Base-by-base conservation (phyloP, 106 monocot species). In the Dioscorea alata region DNA sequence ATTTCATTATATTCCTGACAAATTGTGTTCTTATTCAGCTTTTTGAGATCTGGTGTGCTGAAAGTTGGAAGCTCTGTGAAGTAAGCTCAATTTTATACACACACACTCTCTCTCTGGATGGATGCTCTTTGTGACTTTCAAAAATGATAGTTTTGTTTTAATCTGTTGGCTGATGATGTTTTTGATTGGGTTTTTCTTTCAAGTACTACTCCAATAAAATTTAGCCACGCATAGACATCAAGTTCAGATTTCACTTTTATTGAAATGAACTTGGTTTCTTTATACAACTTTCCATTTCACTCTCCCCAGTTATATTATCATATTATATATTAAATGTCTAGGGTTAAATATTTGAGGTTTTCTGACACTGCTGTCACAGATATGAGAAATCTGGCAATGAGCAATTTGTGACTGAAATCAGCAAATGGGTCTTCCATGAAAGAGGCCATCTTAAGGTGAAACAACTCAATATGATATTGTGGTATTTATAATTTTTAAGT, bases 391-490 rank as follows among this genome's bases (percentile, higher is more conserved):
- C 96, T 75, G 87, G 91, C 19, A 93, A 93, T 67, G 86, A 90
- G 65, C 93, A 87, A 49, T 93, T 99, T 78, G 87, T 83, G 57
- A 85, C 87, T 65, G 92, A 99, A 75, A 82, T 88, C 20, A 85
- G 85, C 73, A 93, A 99, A 88, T 99, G 99, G 99, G 82, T 99
- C 23, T 99, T 99, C 78, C 99, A 99, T 68, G 93, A 93, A 74
- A 89, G 99, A 68, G 99, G 99, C 50, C 99, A 90, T 78, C 85
- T 99, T 21, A 99, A 90, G 93, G 94, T 86, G 68, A 75, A 62
- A 18, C 65, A 69, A 60, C 4, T 35, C 59, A 31, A 18, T 2
- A 67, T 24, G 1, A 0, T 28, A 28, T 28, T 23, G 7, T n/a
- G 28, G 15, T 22, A 49, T 13, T 48, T 2, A 48, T 6, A 32